Conservation (phyloP, 495 filamentous ascomycete species). For the Articulospora tetracladia region DNA sequence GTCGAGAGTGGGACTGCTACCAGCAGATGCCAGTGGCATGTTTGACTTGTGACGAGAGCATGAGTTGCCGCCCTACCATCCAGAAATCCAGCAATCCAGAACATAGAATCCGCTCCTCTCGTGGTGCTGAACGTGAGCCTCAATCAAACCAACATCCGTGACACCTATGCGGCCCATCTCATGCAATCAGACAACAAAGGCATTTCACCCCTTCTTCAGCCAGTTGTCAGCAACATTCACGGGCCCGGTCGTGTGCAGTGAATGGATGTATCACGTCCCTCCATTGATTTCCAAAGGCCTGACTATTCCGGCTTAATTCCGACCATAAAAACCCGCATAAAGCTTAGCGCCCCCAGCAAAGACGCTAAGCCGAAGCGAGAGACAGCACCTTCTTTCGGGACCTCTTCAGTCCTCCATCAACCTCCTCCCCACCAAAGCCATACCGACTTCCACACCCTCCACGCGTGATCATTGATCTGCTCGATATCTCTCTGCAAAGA, state of each 20-base stretch:
- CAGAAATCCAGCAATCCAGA: too few relatives aligned
- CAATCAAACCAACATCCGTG: too few relatives aligned
- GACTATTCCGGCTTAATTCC: neutral
- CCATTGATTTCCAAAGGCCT: neutral
- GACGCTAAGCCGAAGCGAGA: slow-evolving; percentile 9
- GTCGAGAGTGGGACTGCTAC: neutral
- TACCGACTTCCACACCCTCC: neutral
- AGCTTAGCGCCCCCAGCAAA: neutral
- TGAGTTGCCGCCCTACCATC: too few relatives aligned
- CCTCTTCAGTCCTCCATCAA: slow-evolving; percentile 1
- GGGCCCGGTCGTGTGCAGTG: too few relatives aligned
- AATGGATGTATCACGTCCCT: neutral
- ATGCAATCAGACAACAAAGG: too few relatives aligned
- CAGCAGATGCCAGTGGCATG: neutral
- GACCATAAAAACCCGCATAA: neutral
- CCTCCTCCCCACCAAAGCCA: slow-evolving; percentile 13
- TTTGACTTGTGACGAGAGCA: neutral
- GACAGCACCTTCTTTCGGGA: neutral
- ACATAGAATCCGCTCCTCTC: too few relatives aligned
- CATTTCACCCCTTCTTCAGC: neutral
- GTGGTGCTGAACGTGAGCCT: too few relatives aligned
- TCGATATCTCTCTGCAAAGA: neutral
- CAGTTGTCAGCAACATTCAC: neutral
- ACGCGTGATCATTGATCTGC: slow-evolving; percentile 17
- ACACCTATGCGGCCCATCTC: too few relatives aligned